Conservation (phyloP, 352 stramenopile species). For the Pythium angustatum region DNA sequence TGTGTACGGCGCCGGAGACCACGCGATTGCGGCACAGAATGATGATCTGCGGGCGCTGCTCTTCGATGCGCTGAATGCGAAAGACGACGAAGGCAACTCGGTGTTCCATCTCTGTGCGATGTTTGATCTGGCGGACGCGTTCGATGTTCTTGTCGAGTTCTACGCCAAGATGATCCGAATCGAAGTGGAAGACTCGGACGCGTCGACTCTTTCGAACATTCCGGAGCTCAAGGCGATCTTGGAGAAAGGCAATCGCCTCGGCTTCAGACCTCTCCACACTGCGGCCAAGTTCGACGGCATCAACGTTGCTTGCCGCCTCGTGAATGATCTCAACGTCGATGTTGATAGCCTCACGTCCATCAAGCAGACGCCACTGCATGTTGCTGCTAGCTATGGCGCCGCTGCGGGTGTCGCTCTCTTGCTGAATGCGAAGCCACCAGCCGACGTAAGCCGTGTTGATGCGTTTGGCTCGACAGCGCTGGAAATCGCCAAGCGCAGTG, state of each 20-base stretch:
- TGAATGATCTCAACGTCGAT: slow-evolving; percentile 46
- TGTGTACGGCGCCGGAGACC: slow-evolving; percentile 27
- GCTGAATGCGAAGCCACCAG: slow-evolving; percentile 31
- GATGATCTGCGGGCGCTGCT: slow-evolving; percentile 51
- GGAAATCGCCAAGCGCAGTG: slow-evolving; percentile 46
- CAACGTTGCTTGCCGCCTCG: slow-evolving; percentile 29
- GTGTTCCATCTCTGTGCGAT: slow-evolving; percentile 81
- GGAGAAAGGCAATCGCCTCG: slow-evolving; percentile 65
- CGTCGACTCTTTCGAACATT: slow-evolving; percentile 5
- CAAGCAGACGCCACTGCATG: slow-evolving; percentile 65
- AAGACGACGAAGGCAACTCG: slow-evolving; percentile 76
- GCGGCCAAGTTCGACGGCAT: slow-evolving; percentile 64
- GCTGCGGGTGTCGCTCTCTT: slow-evolving; percentile 48
- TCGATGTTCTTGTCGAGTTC: slow-evolving; percentile 52
- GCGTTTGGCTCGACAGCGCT: slow-evolving; percentile 49
- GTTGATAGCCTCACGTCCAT: slow-evolving; percentile 49
- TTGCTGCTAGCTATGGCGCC: slow-evolving; percentile 60
- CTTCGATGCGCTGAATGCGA: slow-evolving; percentile 48
- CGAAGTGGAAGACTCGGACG: slow-evolving; percentile 5
- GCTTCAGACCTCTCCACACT: slow-evolving; percentile 62
- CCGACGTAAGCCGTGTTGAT: slow-evolving; percentile 44
- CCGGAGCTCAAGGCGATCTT: slow-evolving; percentile 40
- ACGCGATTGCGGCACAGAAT: slow-evolving; percentile 1
- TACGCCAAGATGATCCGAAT: slow-evolving; percentile 36
- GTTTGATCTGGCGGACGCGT: slow-evolving; percentile 48